These are phyloP conservation scores for Epichloe amarillans DNA, from an alignment of 2,329 filamentous ascomycete genomes.

Conservation along the genomic window DNA sequence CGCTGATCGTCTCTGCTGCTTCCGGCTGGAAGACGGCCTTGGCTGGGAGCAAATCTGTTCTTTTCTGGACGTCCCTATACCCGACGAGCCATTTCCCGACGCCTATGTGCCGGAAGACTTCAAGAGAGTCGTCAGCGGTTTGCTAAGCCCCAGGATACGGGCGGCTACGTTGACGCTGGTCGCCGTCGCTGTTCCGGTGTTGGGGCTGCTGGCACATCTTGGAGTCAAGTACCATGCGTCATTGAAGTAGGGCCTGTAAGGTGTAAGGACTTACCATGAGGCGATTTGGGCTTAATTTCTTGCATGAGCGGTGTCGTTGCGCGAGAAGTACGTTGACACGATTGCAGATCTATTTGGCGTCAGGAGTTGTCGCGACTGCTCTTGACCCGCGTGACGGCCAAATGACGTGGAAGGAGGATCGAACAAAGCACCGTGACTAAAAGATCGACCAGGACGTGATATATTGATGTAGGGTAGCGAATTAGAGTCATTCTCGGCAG, in stretches of 20 bases:
- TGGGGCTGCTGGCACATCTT: not conserved
- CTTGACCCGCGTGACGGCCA: no score
- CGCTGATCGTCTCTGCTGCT: slow-evolving; percentile 14
- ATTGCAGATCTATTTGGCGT: no score
- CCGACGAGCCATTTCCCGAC: slow-evolving; percentile 7
- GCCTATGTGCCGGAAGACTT: not conserved
- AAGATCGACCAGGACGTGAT: no score
- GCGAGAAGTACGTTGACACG: no score
- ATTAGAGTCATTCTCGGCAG: no score
- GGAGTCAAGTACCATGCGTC: slow-evolving; percentile 2
- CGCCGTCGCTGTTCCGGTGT: not conserved
- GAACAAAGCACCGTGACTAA: no score
- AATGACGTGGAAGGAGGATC: no score
- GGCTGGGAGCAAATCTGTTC: slow-evolving; percentile 24
- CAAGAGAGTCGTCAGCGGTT: not conserved
- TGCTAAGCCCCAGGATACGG: not conserved
- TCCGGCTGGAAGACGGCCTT: slow-evolving; percentile 21
- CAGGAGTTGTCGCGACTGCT: no score
- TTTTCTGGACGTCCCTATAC: slow-evolving; percentile 17
- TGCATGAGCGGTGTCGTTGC: no score
- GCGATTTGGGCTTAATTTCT: no score
- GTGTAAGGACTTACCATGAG: not conserved
- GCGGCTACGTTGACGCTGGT: not conserved
- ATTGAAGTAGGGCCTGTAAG: not conserved
- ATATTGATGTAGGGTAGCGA: no score